Conservation (phyloP, 805 yeast genomes). For the Starmerella bombicola region DNA sequence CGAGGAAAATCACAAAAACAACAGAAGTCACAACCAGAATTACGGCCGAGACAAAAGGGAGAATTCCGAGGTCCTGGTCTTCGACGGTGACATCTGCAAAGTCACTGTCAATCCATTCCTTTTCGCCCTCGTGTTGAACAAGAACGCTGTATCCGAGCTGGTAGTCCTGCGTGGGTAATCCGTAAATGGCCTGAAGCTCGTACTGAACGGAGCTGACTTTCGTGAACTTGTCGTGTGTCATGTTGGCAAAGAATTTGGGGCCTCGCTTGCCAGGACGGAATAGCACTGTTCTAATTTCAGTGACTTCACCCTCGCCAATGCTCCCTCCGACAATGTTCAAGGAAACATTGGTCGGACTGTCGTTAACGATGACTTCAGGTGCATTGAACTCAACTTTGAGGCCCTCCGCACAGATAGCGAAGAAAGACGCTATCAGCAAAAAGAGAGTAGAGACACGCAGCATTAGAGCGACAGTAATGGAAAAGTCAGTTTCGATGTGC, state of each 20-base stretch:
- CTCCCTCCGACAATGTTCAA: conserved; percentile 7
- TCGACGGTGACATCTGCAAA: conserved; percentile 35
- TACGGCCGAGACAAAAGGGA: too few relatives aligned
- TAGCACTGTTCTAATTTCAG: conserved; percentile 14
- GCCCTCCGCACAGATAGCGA: neutral
- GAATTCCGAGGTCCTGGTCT: too few relatives aligned
- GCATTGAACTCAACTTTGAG: neutral
- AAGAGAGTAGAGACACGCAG: neutral
- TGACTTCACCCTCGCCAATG: conserved; percentile 4
- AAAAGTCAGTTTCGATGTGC: neutral
- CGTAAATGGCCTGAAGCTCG: conserved; percentile 8
- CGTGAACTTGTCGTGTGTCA: conserved; percentile 9
- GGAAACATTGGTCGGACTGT: neutral
- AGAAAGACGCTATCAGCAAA: conserved; percentile 16
- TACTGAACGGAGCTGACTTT: neutral
- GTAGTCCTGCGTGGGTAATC: conserved; percentile 34
- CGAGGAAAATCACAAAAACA: conserved; percentile 39
- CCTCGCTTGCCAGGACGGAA: conserved; percentile 15
- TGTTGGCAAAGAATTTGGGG: conserved; percentile 13
- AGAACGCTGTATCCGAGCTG: conserved; percentile 44
- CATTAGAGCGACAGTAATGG: neutral
- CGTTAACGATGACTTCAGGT: conserved; percentile 10
- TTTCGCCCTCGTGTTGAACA: conserved; percentile 20
- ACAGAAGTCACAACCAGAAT: conserved; percentile 39
- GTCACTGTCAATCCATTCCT: conserved; percentile 20